phyloP scores from a whole-genome alignment of 192 early-diverging fungal genomes.

The Coemansia sp. region DNA sequence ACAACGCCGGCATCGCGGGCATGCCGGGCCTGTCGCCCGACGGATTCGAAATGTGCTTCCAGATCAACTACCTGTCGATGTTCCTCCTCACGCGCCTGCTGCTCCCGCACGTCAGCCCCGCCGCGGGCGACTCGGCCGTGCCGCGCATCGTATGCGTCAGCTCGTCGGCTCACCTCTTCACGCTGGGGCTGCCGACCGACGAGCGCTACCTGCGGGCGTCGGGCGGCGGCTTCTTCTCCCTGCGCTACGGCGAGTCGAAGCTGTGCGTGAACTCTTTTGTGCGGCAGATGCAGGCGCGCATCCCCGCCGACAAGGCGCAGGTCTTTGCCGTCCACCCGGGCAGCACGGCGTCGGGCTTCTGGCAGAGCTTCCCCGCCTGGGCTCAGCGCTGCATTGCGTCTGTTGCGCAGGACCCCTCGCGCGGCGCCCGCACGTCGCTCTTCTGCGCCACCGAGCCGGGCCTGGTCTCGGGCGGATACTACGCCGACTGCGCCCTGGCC shows the following conservation, averaged over 20 bases:
- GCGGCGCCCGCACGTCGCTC: conserved; percentile 50
- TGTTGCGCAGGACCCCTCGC: conserved; percentile 41
- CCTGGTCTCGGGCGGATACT: conserved; percentile 47
- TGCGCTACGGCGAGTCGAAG: conserved; percentile 55
- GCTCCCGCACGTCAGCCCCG: conserved; percentile 26
- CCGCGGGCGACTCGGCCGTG: neutral
- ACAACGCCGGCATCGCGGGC: conserved; percentile 55
- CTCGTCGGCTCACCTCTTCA: conserved; percentile 45
- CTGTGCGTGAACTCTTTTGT: conserved; percentile 54
- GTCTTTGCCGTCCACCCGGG: conserved; percentile 51
- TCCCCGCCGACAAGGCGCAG: conserved; percentile 16
- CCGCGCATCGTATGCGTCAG: conserved; percentile 52
- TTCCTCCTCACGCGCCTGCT: conserved; percentile 52
- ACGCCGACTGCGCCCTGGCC: conserved; percentile 41
- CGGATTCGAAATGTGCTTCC: conserved; percentile 57
- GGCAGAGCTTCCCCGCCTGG: conserved; percentile 42
- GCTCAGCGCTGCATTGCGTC: conserved; percentile 43
- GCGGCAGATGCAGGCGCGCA: conserved; percentile 25
- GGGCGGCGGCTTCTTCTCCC: conserved; percentile 50
- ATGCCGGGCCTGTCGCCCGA: conserved; percentile 50
- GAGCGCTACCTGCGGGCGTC: conserved; percentile 34
- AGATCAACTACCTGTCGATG: conserved; percentile 57
- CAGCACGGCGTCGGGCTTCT: conserved; percentile 49
- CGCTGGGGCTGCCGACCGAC: conserved; percentile 52
- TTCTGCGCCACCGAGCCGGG: conserved; percentile 46